A percentile compares a stretch with the other conserved stretches of the same genome.
phyloP scores from a whole-genome alignment of 208 protist genomes.

The Giardia muris region DNA sequence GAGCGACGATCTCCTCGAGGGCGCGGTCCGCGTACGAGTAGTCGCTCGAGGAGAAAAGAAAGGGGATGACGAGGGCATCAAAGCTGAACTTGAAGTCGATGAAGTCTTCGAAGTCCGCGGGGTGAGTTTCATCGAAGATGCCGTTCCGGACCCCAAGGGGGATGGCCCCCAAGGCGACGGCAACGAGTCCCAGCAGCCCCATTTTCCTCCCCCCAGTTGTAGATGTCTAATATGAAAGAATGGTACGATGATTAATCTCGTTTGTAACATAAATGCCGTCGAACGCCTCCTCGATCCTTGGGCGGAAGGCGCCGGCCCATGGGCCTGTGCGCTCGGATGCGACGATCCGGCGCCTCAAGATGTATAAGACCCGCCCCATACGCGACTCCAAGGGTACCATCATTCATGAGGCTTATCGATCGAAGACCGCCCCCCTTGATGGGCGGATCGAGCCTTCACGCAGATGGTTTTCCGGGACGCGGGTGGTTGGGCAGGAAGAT shows the following conservation, averaged over 20 bases:
- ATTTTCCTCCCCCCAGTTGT: too few species aligned
- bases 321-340: background rate
- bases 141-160: background rate
- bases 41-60: background rate
- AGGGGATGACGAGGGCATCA: background rate
- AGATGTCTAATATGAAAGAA: too few species aligned
- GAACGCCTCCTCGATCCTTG: background rate
- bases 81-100: background rate
- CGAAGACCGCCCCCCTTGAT: background rate
- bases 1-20: background rate
- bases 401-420: background rate
- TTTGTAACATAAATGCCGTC: background rate
- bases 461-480: conserved; percentile 35
- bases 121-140: background rate
- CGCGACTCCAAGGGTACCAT: conserved; percentile 22
- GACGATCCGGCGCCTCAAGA: background rate
- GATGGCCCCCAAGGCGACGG: too few species aligned
- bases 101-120: background rate
- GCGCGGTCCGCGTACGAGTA: background rate
- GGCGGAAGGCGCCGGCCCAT: background rate
- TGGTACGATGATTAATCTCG: too few species aligned
- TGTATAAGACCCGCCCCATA: conserved; percentile 9
- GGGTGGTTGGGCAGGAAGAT: conserved; percentile 27
- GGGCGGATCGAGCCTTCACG: conserved; percentile 12
- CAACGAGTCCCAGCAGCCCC: too few species aligned